A percentile compares a stretch with the other conserved stretches of the same genome.
Evolutionary conservation across 2,329 filamentous ascomycete species (phyloP).

Genomic region (Orbilia javanica): DNA sequence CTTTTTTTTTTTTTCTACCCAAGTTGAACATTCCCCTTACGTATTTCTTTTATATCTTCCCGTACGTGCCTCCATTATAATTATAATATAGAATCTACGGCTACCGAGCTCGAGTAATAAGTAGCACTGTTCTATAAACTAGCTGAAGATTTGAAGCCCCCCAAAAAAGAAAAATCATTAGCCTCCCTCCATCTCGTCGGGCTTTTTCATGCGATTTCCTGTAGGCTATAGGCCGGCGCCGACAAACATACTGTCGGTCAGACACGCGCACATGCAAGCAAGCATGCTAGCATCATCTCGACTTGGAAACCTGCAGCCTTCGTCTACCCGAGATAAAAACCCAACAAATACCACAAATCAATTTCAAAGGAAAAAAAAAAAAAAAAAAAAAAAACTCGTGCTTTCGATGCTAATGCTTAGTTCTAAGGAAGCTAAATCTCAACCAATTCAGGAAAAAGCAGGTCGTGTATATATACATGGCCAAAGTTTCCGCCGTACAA

Average conservation of each 20-base stretch:
- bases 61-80: too few relatives aligned
- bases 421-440: slow-evolving; percentile 22
- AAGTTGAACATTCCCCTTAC: not conserved
- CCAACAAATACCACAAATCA: slow-evolving; percentile 17
- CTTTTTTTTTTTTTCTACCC: not conserved
- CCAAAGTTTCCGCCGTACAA: slow-evolving; percentile 32
- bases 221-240: not conserved
- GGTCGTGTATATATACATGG: slow-evolving; percentile 34
- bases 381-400: too few relatives aligned
- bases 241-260: not conserved
- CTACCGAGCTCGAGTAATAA: too few relatives aligned
- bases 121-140: too few relatives aligned
- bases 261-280: too few relatives aligned
- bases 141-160: not conserved
- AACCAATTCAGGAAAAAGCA: slow-evolving; percentile 42
- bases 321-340: slow-evolving; percentile 9
- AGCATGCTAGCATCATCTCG: slow-evolving; percentile 16
- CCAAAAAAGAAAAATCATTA: slow-evolving; percentile 7
- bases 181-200: slow-evolving; percentile 5
- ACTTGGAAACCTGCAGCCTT: slow-evolving; percentile 3
- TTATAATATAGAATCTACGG: not conserved
- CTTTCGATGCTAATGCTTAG: slow-evolving; percentile 1
- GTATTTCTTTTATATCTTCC: slow-evolving; percentile 9
- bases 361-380: too few relatives aligned
- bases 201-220: not conserved